Evolutionary conservation across 306 rosid species (phyloP), one percentile per base, ranked within the genome.

Genomic region (Coriaria nepalensis): DNA sequence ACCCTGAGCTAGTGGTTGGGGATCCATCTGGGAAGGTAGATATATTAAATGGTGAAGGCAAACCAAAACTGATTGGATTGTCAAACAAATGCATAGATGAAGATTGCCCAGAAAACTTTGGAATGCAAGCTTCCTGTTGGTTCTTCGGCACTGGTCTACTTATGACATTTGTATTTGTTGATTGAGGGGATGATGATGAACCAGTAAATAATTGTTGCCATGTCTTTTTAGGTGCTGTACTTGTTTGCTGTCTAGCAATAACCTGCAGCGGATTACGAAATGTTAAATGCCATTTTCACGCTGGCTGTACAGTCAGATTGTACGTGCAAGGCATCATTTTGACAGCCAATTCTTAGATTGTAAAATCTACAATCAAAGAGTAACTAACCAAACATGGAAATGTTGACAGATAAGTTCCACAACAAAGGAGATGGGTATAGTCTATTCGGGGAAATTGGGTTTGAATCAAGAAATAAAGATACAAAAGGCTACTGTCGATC

Each of bases 151-250:
- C 67, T 37, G 98, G 98, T 71, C 94, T 79, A 57, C 94, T 78
- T 57, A 82, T 92, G 56, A 92, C 96, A 73, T 65, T 85, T 60
- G 72, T 54, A 71, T 60, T 82, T 5, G 94, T 58, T 12, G 85
- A 56, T 53, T 69, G 72, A 45, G 81, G 83, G 55, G 53, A 73
- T 32, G 92, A 49, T 6, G 93, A 50, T 9, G 94, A 77, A 50
- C 93, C 83, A 45, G 93, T 82, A 75, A 85, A 92, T 68, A 92
- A 78, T 45, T 92, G 98, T 63, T 92, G 96, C 98, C 98, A 92
- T 6, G 98, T 74, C 62, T 71, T 92, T 70, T 78, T 85, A 34
- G 93, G 98, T 32, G 75, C 75, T 55, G 72, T 46, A 66, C 73
- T 74, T 44, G 93, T 70, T 58, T 73, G 86, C 13, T 71, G 58